These are phyloP conservation scores for Wickerhamiella kurtzmanii DNA, from an alignment of 805 yeast species.

Conservation along the genomic window DNA sequence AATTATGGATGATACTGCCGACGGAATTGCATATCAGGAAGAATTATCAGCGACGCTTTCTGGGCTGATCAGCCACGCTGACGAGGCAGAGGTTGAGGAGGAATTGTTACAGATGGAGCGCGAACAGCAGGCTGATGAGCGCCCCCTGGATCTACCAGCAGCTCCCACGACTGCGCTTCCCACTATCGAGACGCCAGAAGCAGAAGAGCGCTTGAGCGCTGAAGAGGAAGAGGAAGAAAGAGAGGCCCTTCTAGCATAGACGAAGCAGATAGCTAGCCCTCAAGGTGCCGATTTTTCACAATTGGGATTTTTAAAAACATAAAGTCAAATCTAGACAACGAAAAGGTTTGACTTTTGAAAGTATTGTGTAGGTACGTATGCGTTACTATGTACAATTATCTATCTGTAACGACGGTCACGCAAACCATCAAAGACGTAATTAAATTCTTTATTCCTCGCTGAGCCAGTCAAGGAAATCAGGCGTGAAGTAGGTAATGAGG, in stretches of 20 bases:
- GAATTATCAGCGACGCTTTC: slow-evolving; percentile 29
- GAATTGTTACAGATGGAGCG: slow-evolving; percentile 16
- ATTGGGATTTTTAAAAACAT: too few relatives aligned
- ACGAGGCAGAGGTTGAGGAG: slow-evolving; percentile 24
- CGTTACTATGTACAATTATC: too few relatives aligned
- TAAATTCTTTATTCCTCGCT: neutral
- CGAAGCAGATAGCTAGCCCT: too few relatives aligned
- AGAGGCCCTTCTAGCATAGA: neutral
- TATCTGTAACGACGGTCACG: too few relatives aligned
- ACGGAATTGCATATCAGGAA: slow-evolving; percentile 65
- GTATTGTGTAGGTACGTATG: too few relatives aligned
- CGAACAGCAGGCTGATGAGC: neutral
- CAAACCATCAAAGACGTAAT: too few relatives aligned
- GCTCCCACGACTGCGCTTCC: neutral
- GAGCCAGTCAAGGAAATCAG: slow-evolving; percentile 85
- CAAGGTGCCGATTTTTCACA: neutral
- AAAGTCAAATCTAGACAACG: too few relatives aligned
- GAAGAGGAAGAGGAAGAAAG: neutral
- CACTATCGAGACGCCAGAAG: neutral
- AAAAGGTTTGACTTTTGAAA: too few relatives aligned
- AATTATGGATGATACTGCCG: slow-evolving; percentile 72
- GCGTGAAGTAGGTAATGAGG: slow-evolving; percentile 85
- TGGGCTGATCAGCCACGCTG: slow-evolving; percentile 26
- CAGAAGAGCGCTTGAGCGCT: too few relatives aligned
- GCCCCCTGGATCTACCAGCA: neutral